Percentiles rank a stretch among this genome's conserved stretches.
These are phyloP conservation scores for Pythium plurisporium DNA, from an alignment of 352 stramenopile species.

Conservation along the genomic window DNA sequence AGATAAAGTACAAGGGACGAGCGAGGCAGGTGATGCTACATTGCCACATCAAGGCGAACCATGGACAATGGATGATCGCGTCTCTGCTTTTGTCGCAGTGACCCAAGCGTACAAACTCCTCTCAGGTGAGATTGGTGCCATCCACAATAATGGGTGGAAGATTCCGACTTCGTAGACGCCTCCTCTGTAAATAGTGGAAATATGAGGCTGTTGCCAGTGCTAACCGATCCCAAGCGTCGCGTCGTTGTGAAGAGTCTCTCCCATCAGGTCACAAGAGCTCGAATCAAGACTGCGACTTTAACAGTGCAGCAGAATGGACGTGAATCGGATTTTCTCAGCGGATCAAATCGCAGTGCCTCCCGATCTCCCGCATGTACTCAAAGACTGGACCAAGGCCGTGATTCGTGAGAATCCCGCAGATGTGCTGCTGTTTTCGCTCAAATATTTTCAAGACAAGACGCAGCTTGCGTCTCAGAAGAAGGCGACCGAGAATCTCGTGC, in stretches of 20 bases:
- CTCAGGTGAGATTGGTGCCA: slow-evolving; percentile 37
- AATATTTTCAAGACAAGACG: slow-evolving; percentile 85
- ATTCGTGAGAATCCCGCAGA: slow-evolving; percentile 76
- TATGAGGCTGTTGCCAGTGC: neutral
- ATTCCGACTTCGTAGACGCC: neutral
- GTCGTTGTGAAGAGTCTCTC: neutral
- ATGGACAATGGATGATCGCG: slow-evolving; percentile 36
- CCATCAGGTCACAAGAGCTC: neutral
- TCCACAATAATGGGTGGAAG: slow-evolving; percentile 35
- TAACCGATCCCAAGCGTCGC: slow-evolving; percentile 1
- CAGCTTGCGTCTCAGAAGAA: slow-evolving; percentile 55
- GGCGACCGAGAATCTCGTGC: slow-evolving; percentile 57
- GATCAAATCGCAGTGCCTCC: slow-evolving; percentile 89
- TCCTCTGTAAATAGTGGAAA: neutral
- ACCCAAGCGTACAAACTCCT: slow-evolving; percentile 80
- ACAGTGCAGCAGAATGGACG: slow-evolving; percentile 65
- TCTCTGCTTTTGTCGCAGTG: slow-evolving; percentile 77
- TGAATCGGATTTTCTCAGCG: slow-evolving; percentile 90
- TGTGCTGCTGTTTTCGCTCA: slow-evolving; percentile 73
- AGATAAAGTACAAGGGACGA: slow-evolving; percentile 49
- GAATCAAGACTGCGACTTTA: neutral
- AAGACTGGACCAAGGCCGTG: slow-evolving; percentile 90
- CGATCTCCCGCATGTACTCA: slow-evolving; percentile 82
- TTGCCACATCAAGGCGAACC: slow-evolving; percentile 4
- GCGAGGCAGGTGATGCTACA: neutral